Percentiles rank a stretch among this genome's conserved stretches.
phyloP scores from a whole-genome alignment of 441 rosid genomes.

The Corymbia citriodora region DNA sequence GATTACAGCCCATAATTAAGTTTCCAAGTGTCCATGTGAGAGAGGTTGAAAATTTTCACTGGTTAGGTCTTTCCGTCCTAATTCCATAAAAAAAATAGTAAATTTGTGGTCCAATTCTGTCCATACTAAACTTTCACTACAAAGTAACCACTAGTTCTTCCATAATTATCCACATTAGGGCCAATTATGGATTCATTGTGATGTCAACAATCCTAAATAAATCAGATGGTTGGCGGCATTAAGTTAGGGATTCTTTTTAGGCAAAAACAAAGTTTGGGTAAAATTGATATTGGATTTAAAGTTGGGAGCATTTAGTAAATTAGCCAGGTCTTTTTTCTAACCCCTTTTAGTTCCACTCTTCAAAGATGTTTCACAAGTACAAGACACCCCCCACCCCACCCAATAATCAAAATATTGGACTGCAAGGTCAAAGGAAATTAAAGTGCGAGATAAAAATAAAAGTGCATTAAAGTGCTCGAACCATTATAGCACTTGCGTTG shows the following conservation, averaged over 20 bases:
- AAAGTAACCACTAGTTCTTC: neutral
- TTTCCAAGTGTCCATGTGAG: neutral
- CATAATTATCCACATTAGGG: neutral
- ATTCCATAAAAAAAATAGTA: neutral
- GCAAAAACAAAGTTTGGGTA: neutral
- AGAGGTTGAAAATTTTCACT: neutral
- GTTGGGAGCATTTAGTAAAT: neutral
- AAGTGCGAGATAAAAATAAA: too few relatives aligned
- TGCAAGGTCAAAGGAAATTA: neutral
- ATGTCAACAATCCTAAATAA: neutral
- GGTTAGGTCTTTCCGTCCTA: neutral
- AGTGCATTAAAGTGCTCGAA: neutral
- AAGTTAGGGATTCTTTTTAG: neutral
- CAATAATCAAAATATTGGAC: neutral
- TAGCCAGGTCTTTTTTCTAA: neutral
- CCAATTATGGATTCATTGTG: neutral
- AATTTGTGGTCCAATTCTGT: neutral
- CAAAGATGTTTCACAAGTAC: neutral
- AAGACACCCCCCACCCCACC: fast-evolving
- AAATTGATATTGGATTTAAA: too few relatives aligned
- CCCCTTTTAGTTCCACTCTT: neutral
- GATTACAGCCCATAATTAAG: neutral
- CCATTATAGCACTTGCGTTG: neutral
- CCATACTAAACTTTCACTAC: fast-evolving
- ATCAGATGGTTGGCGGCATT: too few relatives aligned